Conservation (phyloP, 805 yeast genomes). For the Myxozyma melibiosi region DNA sequence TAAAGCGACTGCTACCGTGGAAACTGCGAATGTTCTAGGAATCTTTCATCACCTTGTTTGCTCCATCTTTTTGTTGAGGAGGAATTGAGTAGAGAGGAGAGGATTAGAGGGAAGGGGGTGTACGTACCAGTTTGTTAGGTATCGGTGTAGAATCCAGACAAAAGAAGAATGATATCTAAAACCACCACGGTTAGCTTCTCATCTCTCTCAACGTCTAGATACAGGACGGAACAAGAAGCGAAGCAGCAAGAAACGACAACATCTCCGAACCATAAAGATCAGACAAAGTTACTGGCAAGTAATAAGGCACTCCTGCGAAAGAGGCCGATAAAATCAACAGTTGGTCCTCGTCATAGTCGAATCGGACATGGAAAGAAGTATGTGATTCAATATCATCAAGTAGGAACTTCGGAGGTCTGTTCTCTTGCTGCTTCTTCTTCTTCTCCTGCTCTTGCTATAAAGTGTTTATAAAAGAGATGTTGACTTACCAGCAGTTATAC, state of each 20-base stretch:
- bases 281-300: slow-evolving; percentile 36
- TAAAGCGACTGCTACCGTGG: slow-evolving; percentile 36
- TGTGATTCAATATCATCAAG: slow-evolving; percentile 26
- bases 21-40: slow-evolving; percentile 35
- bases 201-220: too few relatives aligned
- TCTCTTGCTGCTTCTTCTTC: neutral
- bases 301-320: slow-evolving; percentile 32
- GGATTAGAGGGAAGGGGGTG: neutral
- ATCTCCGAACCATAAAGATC: slow-evolving; percentile 6
- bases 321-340: slow-evolving; percentile 21
- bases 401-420: neutral
- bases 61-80: neutral
- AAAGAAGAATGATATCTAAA: too few relatives aligned
- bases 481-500: neutral
- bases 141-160: too few relatives aligned
- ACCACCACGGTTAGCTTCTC: too few relatives aligned
- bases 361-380: slow-evolving; percentile 35
- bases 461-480: neutral
- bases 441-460: neutral
- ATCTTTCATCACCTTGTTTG: slow-evolving; percentile 26
- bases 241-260: neutral
- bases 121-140: too few relatives aligned
- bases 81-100: neutral
- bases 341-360: slow-evolving; percentile 35
- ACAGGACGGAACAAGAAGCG: neutral